phyloP scores from a whole-genome alignment of 441 rosid species.

The Eruca vesicaria region DNA sequence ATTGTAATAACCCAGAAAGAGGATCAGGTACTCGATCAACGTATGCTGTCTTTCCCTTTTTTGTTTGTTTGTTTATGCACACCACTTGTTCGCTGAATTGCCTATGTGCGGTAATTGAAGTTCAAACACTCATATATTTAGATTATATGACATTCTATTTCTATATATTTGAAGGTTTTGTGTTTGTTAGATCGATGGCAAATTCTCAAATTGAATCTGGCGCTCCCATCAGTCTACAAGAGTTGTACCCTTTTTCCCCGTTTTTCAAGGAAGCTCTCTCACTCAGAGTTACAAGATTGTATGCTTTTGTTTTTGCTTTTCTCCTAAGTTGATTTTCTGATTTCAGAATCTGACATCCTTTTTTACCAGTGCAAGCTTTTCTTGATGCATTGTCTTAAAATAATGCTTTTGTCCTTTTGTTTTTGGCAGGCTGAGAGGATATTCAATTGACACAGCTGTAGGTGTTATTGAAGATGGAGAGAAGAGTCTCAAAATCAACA shows the following conservation, averaged over 20 bases:
- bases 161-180: background rate
- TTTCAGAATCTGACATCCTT: too few relatives aligned
- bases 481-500: constrained; percentile 52
- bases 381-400: background rate
- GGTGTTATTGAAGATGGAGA: constrained; percentile 59
- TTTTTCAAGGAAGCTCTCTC: constrained; percentile 60
- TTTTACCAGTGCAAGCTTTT: background rate
- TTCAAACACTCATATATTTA: too few relatives aligned
- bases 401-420: background rate
- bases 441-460: constrained; percentile 54
- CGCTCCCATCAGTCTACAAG: constrained; percentile 49
- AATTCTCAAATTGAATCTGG: constrained; percentile 43
- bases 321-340: too few relatives aligned
- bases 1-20: too few relatives aligned
- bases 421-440: constrained; percentile 54
- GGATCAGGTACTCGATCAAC: too few relatives aligned
- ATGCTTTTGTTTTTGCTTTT: background rate
- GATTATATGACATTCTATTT: background rate
- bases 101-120: too few relatives aligned
- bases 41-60: too few relatives aligned
- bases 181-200: constrained; percentile 43
- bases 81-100: too few relatives aligned
- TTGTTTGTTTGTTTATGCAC: too few relatives aligned
- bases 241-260: constrained; percentile 56
- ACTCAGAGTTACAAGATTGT: constrained; percentile 56